phyloP scores from a whole-genome alignment of 1,139 yeast species.

The Yarrowia galli region DNA sequence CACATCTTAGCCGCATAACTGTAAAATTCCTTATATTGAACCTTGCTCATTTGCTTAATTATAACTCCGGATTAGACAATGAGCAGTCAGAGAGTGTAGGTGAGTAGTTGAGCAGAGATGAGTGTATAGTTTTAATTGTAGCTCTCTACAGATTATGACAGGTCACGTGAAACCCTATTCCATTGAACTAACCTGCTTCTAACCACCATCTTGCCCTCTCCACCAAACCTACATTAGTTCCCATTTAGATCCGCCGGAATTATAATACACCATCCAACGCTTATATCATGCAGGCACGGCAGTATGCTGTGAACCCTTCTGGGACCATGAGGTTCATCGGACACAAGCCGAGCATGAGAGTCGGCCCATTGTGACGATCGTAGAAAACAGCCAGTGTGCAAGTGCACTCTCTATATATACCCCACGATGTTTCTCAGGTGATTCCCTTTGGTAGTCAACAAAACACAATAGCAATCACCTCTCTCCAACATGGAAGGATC shows the following conservation, averaged over 20 bases:
- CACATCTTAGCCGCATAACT: neutral
- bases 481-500: slow-evolving; percentile 18
- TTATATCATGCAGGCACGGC: slow-evolving; percentile 23
- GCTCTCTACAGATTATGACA: neutral
- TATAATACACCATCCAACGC: neutral
- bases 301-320: neutral
- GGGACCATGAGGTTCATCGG: neutral
- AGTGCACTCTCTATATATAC: too few relatives aligned
- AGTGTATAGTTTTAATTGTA: too few relatives aligned
- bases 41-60: neutral
- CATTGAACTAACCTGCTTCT: too few relatives aligned
- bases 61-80: neutral
- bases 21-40: neutral
- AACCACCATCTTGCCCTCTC: too few relatives aligned
- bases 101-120: neutral
- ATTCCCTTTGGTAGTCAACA: too few relatives aligned
- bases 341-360: neutral
- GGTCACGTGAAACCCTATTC: neutral
- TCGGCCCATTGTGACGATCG: neutral
- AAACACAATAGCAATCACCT: neutral
- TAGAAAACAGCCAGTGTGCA: too few relatives aligned
- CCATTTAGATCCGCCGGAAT: slow-evolving; percentile 5
- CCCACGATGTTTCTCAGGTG: too few relatives aligned
- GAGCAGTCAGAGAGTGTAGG: neutral
- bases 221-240: neutral